Evolutionary conservation across 2,329 filamentous ascomycete genomes (phyloP).

Genomic region (Fusarium sp.): DNA sequence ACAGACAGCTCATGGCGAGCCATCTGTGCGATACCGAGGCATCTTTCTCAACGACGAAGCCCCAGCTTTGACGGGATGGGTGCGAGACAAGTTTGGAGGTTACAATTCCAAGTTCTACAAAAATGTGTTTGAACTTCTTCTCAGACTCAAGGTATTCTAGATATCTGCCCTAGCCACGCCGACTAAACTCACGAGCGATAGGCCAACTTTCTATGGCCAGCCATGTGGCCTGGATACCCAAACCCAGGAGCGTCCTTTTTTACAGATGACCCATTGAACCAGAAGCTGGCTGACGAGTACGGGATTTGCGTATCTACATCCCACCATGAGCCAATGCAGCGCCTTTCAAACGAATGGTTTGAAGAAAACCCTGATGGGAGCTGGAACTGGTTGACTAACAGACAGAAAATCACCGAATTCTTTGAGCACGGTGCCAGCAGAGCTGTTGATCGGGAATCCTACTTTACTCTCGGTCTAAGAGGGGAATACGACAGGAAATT

Average conservation of each 20-base stretch:
- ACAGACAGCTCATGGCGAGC: conserved; percentile 52
- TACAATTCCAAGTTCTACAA: conserved; percentile 67
- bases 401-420: conserved; percentile 22
- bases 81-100: conserved; percentile 59
- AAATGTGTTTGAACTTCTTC: conserved; percentile 67
- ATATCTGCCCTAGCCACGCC: accelerated
- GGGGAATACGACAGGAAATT: conserved; percentile 33
- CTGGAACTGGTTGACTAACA: conserved; percentile 32
- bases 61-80: conserved; percentile 62
- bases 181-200: conserved; percentile 15
- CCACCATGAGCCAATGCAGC: conserved; percentile 32
- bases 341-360: conserved; percentile 33
- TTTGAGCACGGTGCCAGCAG: conserved; percentile 23
- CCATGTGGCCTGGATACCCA: conserved; percentile 66
- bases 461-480: conserved; percentile 30
- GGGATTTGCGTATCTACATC: conserved; percentile 30
- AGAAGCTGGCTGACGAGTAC: conserved; percentile 61
- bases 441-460: conserved; percentile 14
- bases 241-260: conserved; percentile 65
- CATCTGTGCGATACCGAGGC: conserved; percentile 67
- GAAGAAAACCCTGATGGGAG: conserved; percentile 12
- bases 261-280: conserved; percentile 67
- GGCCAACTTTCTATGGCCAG: conserved; percentile 73
- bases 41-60: conserved; percentile 68
- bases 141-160: conserved; percentile 30